Base-by-base conservation (phyloP, 768 basidiomycete genomes). In the Pleurotus djamor region DNA sequence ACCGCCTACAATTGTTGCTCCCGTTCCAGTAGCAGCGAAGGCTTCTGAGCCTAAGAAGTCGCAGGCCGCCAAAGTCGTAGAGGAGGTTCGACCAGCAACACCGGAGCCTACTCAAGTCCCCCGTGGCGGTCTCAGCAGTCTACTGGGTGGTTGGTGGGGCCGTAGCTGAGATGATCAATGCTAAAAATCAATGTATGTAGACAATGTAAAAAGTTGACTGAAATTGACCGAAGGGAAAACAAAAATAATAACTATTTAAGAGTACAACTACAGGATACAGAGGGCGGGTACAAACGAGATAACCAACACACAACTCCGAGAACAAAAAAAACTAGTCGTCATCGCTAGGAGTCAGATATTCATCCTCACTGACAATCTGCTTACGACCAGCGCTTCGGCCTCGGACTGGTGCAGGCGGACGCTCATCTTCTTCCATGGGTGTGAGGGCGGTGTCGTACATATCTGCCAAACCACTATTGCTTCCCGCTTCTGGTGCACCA, bases 71-170 rank as follows among this genome's bases (percentile, higher is more conserved):
- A 84, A 83, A 66, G 72, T 79, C 35, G 63, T 61, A 14, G 87
- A 85, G 66, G 87, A 84, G 59, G 76, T 74, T 7, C 74, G 71
- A 48, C 70, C 83, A 4, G 70, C 73, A 52, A 83, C 84, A 4
- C 85, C 83, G 1, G 81, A 85, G 59, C 77, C 82, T 2, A 5
- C 59, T n/a, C 36, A 59, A 58, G 72, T 72, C 3, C 73, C 79
- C 21, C 72, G 73, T 16, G 80, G 86, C 28, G 88, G 90, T 3
- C 73, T 93, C 54, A 79, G 85, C 57, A 80, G 82, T 59, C 68
- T 93, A 58, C 74, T 94, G 28, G 91, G 91, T 28, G 91, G 90
- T 4, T 94, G 92, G 92, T 93, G 91, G 92, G 89, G 89, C 13
- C 75, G 67, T 59, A 79, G 69, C 60, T 78, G 62, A 71, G 50